These are phyloP conservation scores for Corchorus capsularis DNA, from an alignment of 345 rosid genomes.

Conservation along the genomic window DNA sequence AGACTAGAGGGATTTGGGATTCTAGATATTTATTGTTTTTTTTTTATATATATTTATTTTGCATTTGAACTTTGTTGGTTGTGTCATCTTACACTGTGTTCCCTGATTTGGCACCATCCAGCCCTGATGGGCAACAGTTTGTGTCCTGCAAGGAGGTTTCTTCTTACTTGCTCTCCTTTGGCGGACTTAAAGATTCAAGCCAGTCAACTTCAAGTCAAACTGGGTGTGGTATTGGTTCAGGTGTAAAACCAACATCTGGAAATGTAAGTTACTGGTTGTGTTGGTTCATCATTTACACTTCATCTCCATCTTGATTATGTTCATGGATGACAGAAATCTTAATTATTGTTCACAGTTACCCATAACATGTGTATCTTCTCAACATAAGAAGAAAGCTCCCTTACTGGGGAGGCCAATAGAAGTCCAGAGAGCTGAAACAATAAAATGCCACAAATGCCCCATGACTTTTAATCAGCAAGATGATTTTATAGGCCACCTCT, in stretches of 20 bases:
- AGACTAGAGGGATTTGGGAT: neutral
- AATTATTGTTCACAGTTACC: conserved; percentile 29
- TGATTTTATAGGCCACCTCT: conserved; percentile 43
- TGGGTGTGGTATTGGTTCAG: conserved; percentile 25
- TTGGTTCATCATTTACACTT: conserved; percentile 14
- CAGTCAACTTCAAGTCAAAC: conserved; percentile 23
- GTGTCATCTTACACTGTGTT: conserved; percentile 24
- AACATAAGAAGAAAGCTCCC: conserved; percentile 24
- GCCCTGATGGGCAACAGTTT: conserved; percentile 80
- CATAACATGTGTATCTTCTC: conserved; percentile 27
- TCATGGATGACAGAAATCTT: conserved; percentile 28
- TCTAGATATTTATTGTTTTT: neutral
- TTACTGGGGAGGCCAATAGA: conserved; percentile 24
- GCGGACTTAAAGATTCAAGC: conserved; percentile 39
- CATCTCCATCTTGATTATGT: conserved; percentile 24
- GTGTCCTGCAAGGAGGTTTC: conserved; percentile 71
- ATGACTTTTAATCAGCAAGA: conserved; percentile 41
- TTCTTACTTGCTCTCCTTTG: conserved; percentile 43
- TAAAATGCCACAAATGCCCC: conserved; percentile 52
- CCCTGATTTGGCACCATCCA: conserved; percentile 36
- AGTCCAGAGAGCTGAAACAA: conserved; percentile 22
- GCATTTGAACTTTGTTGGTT: conserved; percentile 2
- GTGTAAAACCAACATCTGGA: conserved; percentile 23
- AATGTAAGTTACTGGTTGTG: conserved; percentile 37
- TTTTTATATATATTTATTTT: neutral